Percentiles rank a stretch among this genome's conserved stretches.
These are phyloP conservation scores for Trichophyton schoenleinii DNA, from an alignment of 2,329 filamentous ascomycete species.

Conservation along the genomic window DNA sequence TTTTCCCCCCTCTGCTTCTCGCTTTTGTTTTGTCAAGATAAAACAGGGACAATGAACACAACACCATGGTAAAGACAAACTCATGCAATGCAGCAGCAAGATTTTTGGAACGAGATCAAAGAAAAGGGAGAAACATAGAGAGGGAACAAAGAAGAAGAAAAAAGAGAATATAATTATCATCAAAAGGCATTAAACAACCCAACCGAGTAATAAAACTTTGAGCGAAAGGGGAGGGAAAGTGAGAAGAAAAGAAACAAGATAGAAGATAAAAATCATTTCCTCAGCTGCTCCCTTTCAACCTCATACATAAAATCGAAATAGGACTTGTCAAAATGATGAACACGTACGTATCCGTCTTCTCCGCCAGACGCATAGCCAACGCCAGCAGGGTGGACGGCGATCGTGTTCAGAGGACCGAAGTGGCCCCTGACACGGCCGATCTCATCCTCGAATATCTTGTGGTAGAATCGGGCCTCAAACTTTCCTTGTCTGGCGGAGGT, in stretches of 20 bases:
- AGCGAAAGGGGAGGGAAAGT: background rate
- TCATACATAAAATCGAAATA: conserved; percentile 99
- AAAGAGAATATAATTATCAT: background rate
- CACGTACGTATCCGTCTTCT: conserved; percentile 95
- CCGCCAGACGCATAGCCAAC: conserved; percentile 89
- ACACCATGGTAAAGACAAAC: background rate
- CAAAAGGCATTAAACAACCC: background rate
- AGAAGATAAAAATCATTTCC: conserved; percentile 20
- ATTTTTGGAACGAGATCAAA: background rate
- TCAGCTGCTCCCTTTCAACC: conserved; percentile 71
- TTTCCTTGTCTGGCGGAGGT: conserved; percentile 91
- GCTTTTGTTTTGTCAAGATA: background rate
- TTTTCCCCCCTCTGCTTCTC: background rate
- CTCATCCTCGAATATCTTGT: conserved; percentile 99
- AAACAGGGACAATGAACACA: background rate
- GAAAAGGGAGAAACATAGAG: background rate
- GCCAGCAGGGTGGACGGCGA: conserved; percentile 82
- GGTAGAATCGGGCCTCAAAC: conserved; percentile 98
- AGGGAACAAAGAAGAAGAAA: background rate
- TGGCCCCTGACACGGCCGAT: conserved; percentile 93
- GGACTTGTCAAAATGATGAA: conserved; percentile 96
- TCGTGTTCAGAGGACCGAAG: conserved; percentile 93
- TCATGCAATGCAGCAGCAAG: background rate
- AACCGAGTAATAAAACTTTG: background rate
- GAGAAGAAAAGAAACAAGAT: background rate